Conservation (phyloP, 2,329 filamentous ascomycete species). For the Boeremia lycopersici region DNA sequence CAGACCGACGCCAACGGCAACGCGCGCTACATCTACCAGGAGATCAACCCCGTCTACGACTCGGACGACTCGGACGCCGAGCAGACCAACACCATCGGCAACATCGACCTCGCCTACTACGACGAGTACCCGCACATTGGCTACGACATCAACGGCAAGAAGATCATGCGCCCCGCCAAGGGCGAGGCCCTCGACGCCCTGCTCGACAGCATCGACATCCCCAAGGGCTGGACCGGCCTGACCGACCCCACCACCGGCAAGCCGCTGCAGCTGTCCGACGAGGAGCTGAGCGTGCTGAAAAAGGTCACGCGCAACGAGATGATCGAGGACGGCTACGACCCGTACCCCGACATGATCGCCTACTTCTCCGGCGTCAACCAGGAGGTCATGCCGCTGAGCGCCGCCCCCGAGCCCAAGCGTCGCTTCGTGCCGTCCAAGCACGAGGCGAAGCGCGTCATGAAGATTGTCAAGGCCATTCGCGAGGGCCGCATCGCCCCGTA, state of each 20-base stretch:
- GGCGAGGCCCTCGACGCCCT: slow-evolving; percentile 92
- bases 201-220: slow-evolving; percentile 93
- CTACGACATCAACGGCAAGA: slow-evolving; percentile 98
- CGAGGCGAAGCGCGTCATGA: slow-evolving; percentile 94
- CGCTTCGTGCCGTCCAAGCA: slow-evolving; percentile 96
- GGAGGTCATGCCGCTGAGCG: slow-evolving; percentile 93
- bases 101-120: slow-evolving; percentile 94
- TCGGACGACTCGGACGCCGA: slow-evolving; percentile 90
- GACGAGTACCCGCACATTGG: slow-evolving; percentile 98
- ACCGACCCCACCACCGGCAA: slow-evolving; percentile 95
- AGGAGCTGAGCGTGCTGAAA: slow-evolving; percentile 87
- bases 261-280: slow-evolving; percentile 81
- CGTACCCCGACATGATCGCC: slow-evolving; percentile 89
- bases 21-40: slow-evolving; percentile 87
- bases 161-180: slow-evolving; percentile 93
- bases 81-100: slow-evolving; percentile 86
- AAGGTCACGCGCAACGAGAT: slow-evolving; percentile 89
- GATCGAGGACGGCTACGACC: slow-evolving; percentile 86
- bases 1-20: slow-evolving; percentile 88
- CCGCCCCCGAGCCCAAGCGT: slow-evolving; percentile 93
- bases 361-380: slow-evolving; percentile 84
- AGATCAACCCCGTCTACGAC: slow-evolving; percentile 93
- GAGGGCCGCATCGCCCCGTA: slow-evolving; percentile 94
- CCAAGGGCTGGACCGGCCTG: slow-evolving; percentile 95
- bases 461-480: slow-evolving; percentile 92